Conservation (phyloP, 2,329 filamentous ascomycete species). For the Fusarium continuum region DNA sequence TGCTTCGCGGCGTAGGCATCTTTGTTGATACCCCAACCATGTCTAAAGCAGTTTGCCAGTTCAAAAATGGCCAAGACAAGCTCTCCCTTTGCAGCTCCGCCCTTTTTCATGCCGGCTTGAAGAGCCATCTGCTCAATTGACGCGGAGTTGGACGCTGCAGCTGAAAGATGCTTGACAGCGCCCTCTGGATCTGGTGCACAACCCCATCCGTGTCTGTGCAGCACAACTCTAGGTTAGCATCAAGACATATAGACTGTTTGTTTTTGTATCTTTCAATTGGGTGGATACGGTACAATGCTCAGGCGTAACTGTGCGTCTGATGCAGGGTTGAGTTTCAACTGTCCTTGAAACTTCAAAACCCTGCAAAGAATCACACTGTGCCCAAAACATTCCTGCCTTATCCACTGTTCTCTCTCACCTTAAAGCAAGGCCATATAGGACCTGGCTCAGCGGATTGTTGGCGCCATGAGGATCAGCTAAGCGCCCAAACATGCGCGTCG, state of each 20-base stretch:
- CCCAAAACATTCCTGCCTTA: constrained; percentile 22
- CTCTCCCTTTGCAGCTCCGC: constrained; percentile 94
- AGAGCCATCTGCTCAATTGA: constrained; percentile 86
- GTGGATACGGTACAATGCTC: neutral
- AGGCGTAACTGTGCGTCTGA: neutral
- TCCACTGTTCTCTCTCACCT: constrained; percentile 63
- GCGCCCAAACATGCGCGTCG: constrained; percentile 84
- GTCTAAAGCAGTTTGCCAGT: constrained; percentile 88
- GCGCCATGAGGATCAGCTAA: constrained; percentile 84
- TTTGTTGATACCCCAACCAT: constrained; percentile 91
- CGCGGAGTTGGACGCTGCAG: constrained; percentile 90
- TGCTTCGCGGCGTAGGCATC: constrained; percentile 86
- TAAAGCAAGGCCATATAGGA: constrained; percentile 91
- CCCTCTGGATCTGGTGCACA: constrained; percentile 75
- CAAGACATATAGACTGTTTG: neutral
- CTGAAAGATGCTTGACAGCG: constrained; percentile 85
- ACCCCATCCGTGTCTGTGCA: constrained; percentile 87
- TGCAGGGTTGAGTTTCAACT: constrained; percentile 12
- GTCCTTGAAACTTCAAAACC: constrained; percentile 13
- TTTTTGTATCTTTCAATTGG: neutral
- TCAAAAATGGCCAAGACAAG: constrained; percentile 96
- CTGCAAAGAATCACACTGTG: neutral
- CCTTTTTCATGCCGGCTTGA: constrained; percentile 87
- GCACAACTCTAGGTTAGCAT: constrained; percentile 27
- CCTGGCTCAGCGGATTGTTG: constrained; percentile 94